These are phyloP conservation scores for Brassica balearica DNA, from an alignment of 441 rosid species.

Conservation along the genomic window DNA sequence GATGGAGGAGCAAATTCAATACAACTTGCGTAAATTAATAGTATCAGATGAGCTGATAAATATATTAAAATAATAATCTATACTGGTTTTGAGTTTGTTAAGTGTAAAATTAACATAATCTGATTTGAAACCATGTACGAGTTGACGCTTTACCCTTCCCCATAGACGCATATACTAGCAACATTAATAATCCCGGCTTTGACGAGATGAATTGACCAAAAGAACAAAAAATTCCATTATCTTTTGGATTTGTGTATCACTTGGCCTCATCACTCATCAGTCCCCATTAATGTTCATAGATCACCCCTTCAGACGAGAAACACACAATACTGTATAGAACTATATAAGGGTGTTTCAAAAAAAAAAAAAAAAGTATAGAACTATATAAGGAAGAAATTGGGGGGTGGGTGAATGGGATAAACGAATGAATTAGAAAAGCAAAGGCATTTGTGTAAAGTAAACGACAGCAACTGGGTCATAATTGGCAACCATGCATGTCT, in stretches of 20 bases:
- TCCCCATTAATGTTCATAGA: neutral
- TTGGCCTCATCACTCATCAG: neutral
- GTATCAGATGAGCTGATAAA: neutral
- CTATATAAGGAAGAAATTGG: neutral
- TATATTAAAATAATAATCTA: neutral
- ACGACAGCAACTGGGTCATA: slow-evolving; percentile 9
- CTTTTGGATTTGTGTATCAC: slow-evolving; percentile 16
- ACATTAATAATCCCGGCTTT: neutral
- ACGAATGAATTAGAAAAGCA: slow-evolving; percentile 13
- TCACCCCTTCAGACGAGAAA: neutral
- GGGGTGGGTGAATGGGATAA: neutral
- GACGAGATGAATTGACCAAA: neutral
- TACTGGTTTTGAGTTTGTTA: neutral
- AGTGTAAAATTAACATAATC: neutral
- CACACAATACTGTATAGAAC: neutral
- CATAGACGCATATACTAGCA: neutral
- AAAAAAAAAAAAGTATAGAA: neutral
- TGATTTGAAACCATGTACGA: neutral
- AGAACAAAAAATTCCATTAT: neutral
- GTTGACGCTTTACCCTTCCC: neutral
- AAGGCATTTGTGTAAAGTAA: slow-evolving; percentile 15
- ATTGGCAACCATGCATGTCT: slow-evolving; percentile 18
- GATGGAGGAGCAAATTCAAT: neutral
- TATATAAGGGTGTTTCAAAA: neutral
- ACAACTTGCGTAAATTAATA: neutral